These are phyloP conservation scores for Mycena alexandri DNA, from an alignment of 768 basidiomycete genomes.

Conservation along the genomic window DNA sequence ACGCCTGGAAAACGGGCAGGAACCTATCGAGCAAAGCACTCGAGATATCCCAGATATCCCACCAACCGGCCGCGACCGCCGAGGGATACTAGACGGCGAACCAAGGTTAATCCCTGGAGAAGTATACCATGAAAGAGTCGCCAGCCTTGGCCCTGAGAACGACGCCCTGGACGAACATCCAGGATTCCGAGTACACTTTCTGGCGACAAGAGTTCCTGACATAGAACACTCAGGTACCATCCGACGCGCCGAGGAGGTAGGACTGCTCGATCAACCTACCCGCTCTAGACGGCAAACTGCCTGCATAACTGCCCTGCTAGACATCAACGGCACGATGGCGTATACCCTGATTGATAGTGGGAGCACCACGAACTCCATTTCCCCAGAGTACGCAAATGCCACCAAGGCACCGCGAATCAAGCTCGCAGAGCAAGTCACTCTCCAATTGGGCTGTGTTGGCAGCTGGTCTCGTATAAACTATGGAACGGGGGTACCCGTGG, in stretches of 20 bases:
- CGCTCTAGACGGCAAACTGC: too few relatives aligned
- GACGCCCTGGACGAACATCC: neutral
- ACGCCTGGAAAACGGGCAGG: neutral
- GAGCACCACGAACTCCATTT: conserved; percentile 6
- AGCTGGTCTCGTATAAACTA: neutral
- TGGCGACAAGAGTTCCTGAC: neutral
- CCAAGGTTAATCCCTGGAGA: neutral
- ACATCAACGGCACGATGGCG: neutral
- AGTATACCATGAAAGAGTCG: neutral
- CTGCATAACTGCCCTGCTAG: neutral
- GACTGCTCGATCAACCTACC: neutral
- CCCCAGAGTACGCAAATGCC: neutral
- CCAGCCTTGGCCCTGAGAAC: neutral
- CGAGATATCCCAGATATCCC: neutral
- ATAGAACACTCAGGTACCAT: neutral
- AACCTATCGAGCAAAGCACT: neutral
- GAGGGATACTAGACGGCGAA: neutral
- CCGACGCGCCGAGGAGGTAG: neutral
- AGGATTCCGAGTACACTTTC: neutral
- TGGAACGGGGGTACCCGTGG: neutral
- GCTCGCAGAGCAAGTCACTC: neutral
- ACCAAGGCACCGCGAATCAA: neutral
- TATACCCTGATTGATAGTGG: neutral
- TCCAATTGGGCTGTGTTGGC: neutral
- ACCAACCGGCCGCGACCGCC: neutral